These are phyloP conservation scores for Lizonia empirigonia DNA, from an alignment of 2,329 filamentous ascomycete species.

Conservation along the genomic window DNA sequence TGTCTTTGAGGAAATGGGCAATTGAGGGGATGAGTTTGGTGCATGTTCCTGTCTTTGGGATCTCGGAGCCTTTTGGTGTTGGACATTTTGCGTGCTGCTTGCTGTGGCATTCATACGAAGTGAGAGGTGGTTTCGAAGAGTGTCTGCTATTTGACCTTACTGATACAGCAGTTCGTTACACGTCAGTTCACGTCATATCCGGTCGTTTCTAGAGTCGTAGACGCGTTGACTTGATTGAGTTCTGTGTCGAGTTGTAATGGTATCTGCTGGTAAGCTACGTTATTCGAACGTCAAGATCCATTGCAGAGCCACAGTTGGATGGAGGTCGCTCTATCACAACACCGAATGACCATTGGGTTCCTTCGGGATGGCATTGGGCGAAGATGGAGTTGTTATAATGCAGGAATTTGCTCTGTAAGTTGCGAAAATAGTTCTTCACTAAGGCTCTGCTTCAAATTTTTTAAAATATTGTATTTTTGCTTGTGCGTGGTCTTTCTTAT, in stretches of 20 bases:
- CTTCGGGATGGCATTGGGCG: not conserved
- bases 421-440: not conserved
- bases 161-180: not conserved
- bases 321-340: not conserved
- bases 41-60: constrained; percentile 4
- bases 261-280: not conserved
- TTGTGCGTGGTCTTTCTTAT: too few relatives aligned
- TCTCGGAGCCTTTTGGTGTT: not conserved
- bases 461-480: too few relatives aligned
- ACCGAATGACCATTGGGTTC: not conserved
- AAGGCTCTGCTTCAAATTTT: not conserved
- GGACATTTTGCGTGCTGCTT: not conserved
- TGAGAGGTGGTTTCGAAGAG: not conserved
- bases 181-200: not conserved
- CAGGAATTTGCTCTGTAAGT: not conserved
- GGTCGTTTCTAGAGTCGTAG: not conserved
- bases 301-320: not conserved
- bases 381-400: not conserved
- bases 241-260: not conserved
- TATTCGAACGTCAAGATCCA: constrained; percentile 2
- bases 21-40: constrained; percentile 17
- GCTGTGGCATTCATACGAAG: not conserved
- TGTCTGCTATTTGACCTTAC: not conserved
- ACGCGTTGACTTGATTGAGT: not conserved
- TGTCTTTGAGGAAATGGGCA: constrained; percentile 21